Evolutionary conservation across 768 basidiomycete species (phyloP).

Genomic region (Tulasnella sp.): DNA sequence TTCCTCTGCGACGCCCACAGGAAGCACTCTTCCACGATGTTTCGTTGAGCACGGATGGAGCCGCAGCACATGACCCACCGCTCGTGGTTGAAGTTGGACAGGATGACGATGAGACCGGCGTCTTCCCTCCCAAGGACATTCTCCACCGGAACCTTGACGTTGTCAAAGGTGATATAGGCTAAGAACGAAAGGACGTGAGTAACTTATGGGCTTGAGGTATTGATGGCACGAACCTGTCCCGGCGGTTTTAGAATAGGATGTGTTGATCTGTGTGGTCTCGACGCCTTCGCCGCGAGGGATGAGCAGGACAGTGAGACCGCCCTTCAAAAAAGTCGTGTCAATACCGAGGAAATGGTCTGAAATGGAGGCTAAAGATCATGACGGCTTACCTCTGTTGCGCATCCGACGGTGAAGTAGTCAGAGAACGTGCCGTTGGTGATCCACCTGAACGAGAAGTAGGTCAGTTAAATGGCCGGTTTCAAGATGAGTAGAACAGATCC

Average conservation of each 20-base stretch:
- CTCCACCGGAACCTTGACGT: conserved; percentile 64
- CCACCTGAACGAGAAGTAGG: conserved; percentile 44
- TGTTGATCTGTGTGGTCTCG: conserved; percentile 83
- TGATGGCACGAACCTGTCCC: conserved; percentile 43
- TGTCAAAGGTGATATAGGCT: conserved; percentile 28
- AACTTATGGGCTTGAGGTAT: not conserved
- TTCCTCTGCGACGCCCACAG: conserved; percentile 89
- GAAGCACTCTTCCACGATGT: conserved; percentile 81
- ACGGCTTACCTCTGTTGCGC: conserved; percentile 15
- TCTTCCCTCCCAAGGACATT: conserved; percentile 84
- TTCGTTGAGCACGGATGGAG: conserved; percentile 62
- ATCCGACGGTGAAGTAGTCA: conserved; percentile 36
- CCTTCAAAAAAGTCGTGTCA: conserved; percentile 36
- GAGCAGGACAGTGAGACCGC: conserved; percentile 65
- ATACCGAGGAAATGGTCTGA: not conserved
- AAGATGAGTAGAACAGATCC: conserved; percentile 17
- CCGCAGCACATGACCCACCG: conserved; percentile 76
- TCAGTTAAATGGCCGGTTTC: not conserved
- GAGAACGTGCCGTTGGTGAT: conserved; percentile 81
- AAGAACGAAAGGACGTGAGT: not conserved
- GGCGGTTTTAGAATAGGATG: conserved; percentile 82
- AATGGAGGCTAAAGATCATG: not conserved
- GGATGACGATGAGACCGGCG: conserved; percentile 67
- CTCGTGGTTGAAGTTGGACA: conserved; percentile 82
- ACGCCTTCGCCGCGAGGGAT: conserved; percentile 62